These are phyloP conservation scores for Tuber melanosporum DNA, from an alignment of 495 filamentous ascomycete species.

Conservation along the genomic window DNA sequence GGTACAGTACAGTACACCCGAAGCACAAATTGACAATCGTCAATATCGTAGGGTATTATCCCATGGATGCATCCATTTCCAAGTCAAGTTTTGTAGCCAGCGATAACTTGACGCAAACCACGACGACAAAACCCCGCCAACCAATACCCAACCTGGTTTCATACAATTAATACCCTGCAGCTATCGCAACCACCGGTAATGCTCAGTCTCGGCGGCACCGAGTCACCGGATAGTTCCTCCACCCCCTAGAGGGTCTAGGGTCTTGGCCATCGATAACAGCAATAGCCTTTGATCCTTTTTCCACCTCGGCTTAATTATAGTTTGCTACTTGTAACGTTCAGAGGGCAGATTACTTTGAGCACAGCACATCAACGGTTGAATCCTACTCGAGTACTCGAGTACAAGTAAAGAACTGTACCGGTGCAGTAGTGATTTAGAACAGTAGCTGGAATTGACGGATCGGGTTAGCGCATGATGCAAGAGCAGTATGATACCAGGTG, in stretches of 20 bases:
- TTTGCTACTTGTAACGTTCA: background rate
- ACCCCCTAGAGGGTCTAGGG: background rate
- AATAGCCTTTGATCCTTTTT: background rate
- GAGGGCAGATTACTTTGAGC: background rate
- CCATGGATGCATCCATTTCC: background rate
- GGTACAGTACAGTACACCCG: background rate
- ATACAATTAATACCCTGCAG: background rate
- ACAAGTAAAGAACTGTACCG: too few relatives aligned
- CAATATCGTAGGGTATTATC: background rate
- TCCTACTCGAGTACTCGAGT: background rate
- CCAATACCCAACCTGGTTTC: background rate
- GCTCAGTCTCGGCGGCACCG: background rate
- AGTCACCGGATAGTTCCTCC: background rate
- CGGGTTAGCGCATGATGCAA: background rate
- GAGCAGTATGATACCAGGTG: background rate
- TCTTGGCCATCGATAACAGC: background rate
- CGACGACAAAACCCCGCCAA: background rate
- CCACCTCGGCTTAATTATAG: background rate
- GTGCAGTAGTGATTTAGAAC: background rate
- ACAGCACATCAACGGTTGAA: background rate
- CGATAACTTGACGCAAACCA: background rate
- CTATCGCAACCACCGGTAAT: background rate
- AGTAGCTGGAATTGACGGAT: background rate
- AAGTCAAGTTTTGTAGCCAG: background rate
- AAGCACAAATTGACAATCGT: background rate